phyloP scores from a whole-genome alignment of 371 early-diverging fungal genomes.

The Amoeboaphelidium protococcarum region DNA sequence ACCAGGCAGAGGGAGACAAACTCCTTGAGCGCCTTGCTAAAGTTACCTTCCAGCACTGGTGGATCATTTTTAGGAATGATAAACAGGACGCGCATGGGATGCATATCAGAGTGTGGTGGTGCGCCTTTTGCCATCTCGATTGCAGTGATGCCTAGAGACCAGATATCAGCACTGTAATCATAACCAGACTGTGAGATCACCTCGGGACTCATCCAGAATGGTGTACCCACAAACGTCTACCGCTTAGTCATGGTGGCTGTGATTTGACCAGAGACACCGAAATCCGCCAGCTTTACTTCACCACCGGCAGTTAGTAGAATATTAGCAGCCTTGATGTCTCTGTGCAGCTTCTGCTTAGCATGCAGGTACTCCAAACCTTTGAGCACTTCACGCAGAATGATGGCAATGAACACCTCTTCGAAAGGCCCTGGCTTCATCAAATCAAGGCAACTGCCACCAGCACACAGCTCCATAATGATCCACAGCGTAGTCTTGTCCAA shows the following conservation, averaged over 20 bases:
- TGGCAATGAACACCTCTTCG: constrained; percentile 1
- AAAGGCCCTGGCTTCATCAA: not conserved
- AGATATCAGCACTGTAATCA: constrained; percentile 88
- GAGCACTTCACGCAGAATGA: constrained; percentile 12
- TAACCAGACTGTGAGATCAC: constrained; percentile 89
- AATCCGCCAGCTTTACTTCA: constrained; percentile 83
- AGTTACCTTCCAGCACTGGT: constrained; percentile 26
- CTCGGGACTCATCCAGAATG: constrained; percentile 97
- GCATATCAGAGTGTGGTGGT: constrained; percentile 73
- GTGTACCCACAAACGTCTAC: constrained; percentile 95
- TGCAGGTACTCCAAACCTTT: constrained; percentile 14
- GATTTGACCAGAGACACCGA: constrained; percentile 89
- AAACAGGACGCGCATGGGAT: constrained; percentile 70
- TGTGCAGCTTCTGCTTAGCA: constrained; percentile 4
- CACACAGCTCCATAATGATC: constrained; percentile 84
- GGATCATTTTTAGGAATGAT: constrained; percentile 75
- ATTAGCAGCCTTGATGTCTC: constrained; percentile 61
- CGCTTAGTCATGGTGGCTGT: constrained; percentile 77
- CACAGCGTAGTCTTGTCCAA: constrained; percentile 56
- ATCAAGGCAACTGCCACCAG: constrained; percentile 64
- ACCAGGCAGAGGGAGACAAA: constrained; percentile 65
- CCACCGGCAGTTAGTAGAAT: constrained; percentile 46
- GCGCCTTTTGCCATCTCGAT: constrained; percentile 82
- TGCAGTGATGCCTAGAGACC: constrained; percentile 95
- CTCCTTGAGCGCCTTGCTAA: constrained; percentile 62